Base-by-base conservation (phyloP, 192 early-diverging fungal genomes). In the Globomyces pollinis-pini region DNA sequence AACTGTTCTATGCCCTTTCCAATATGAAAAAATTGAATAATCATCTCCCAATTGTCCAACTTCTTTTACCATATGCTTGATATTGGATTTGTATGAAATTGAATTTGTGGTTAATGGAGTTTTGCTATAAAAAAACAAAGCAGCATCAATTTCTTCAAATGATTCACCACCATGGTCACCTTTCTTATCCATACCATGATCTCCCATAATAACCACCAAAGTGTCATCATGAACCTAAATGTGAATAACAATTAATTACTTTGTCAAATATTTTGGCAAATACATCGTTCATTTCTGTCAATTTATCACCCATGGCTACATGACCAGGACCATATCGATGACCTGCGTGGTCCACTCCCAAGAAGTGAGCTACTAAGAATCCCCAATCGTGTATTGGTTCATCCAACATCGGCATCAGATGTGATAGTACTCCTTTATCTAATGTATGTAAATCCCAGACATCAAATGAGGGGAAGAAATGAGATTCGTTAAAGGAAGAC, bases 141-240 rank as follows among this genome's bases (percentile, higher is more conserved):
- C 88, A 6, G 91, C 88, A 64, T 90, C 85, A 26, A 96, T 68
- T 61, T 99, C 96, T 49, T 87, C 79, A 39, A 86, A 83, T 62
- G 86, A 90, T 56, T 99, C 96, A 20, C 96, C 96, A 13, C 96
- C 96, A 52, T 99, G 96, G 65, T 99, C 92, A 11, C 96, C 96
- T 66, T 91, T 88, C 7, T 68, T 57, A 35, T 91, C 90, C 96
- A 98, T 98, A 5, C 96, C 96, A 59, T 99, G 96, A 66, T 99
- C 96, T 29, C 96, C 96, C 73, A 96, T 83, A 18, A 99, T 85
- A 13, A 92, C 73, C 7, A 96, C 74, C 9, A 91, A 67, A 0
- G 94, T 94, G 11, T 91, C 80, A 9, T 87, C 70, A 54, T 90
- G 83, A 2, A 96, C n/a, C n/a, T n/a, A n/a, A n/a, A n/a, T n/a